Percentiles rank a stretch among this genome's conserved stretches.
Conservation (phyloP, 208 protist genomes). For the Acanthamoeba lenticulata region DNA sequence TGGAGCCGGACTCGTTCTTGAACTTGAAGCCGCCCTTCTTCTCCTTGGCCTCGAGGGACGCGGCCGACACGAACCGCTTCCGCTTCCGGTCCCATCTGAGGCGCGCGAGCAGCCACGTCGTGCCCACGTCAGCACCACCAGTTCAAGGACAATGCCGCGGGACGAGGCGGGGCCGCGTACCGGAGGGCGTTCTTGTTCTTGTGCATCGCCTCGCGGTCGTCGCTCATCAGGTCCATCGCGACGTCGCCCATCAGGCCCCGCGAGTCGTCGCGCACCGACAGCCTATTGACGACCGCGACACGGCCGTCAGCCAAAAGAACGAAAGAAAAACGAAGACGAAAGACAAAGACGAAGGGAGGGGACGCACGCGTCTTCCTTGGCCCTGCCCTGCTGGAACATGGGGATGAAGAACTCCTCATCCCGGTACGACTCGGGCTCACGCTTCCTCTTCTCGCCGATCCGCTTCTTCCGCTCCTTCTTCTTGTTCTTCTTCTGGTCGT, state of each 20-base stretch:
- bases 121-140: too few species aligned
- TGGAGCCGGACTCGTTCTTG: not conserved
- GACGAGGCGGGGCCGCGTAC: too few species aligned
- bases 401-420: conserved; percentile 47
- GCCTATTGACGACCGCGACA: not conserved
- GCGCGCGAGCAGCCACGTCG: too few species aligned
- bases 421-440: not conserved
- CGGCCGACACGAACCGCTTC: conserved; percentile 19
- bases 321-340: too few species aligned
- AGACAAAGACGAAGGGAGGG: not conserved
- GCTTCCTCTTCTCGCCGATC: conserved; percentile 28
- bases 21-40: conserved; percentile 13
- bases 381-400: conserved; percentile 1
- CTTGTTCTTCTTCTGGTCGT: too few species aligned
- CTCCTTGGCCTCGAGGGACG: not conserved
- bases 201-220: not conserved
- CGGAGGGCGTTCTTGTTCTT: conserved; percentile 21
- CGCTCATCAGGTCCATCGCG: conserved; percentile 24
- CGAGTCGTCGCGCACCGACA: not conserved
- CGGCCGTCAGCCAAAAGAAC: not conserved
- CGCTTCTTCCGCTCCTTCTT: too few species aligned
- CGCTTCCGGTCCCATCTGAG: conserved; percentile 56
- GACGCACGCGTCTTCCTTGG: conserved; percentile 47
- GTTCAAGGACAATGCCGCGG: too few species aligned
- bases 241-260: conserved; percentile 3